phyloP scores from a whole-genome alignment of 495 filamentous ascomycete genomes.

The Collariella sp. region DNA sequence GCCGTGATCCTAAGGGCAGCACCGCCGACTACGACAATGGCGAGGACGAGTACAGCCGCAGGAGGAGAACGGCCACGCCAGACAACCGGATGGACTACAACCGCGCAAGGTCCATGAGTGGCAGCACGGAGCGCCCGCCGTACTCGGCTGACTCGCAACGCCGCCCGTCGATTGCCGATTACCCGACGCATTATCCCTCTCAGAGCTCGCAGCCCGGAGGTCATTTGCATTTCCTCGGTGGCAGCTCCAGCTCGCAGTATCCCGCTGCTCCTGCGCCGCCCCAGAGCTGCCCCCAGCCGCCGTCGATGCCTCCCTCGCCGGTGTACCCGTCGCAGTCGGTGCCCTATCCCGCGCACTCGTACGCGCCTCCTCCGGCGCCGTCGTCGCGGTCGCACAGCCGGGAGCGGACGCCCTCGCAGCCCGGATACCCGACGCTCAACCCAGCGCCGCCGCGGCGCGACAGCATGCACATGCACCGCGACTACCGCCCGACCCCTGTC shows the following conservation, averaged over 20 bases:
- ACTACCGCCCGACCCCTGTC: constrained; percentile 10
- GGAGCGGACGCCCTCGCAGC: constrained; percentile 23
- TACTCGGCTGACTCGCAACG: constrained; percentile 43
- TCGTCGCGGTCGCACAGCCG: constrained; percentile 28
- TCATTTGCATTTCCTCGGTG: constrained; percentile 30
- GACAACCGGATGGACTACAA: constrained; percentile 52
- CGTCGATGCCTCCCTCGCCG: constrained; percentile 36
- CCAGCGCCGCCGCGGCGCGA: constrained; percentile 22
- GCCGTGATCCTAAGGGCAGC: constrained; percentile 71
- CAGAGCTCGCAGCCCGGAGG: constrained; percentile 30
- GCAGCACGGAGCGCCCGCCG: constrained; percentile 48
- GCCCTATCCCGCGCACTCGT: constrained; percentile 19
- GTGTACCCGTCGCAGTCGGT: constrained; percentile 31
- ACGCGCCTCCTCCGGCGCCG: constrained; percentile 36
- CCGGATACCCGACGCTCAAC: constrained; percentile 20
- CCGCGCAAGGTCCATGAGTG: constrained; percentile 68
- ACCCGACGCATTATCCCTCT: constrained; percentile 33
- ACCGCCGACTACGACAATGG: constrained; percentile 58
- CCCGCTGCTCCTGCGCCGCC: constrained; percentile 26
- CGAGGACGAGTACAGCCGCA: constrained; percentile 54
- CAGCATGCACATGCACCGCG: constrained; percentile 11
- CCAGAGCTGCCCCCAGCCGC: constrained; percentile 41
- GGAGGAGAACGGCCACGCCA: constrained; percentile 53
- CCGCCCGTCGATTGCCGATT: constrained; percentile 49
- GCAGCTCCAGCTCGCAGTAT: constrained; percentile 24